These are phyloP conservation scores for Knoxdaviesia proteae DNA, from an alignment of 2,329 filamentous ascomycete genomes.

Conservation along the genomic window DNA sequence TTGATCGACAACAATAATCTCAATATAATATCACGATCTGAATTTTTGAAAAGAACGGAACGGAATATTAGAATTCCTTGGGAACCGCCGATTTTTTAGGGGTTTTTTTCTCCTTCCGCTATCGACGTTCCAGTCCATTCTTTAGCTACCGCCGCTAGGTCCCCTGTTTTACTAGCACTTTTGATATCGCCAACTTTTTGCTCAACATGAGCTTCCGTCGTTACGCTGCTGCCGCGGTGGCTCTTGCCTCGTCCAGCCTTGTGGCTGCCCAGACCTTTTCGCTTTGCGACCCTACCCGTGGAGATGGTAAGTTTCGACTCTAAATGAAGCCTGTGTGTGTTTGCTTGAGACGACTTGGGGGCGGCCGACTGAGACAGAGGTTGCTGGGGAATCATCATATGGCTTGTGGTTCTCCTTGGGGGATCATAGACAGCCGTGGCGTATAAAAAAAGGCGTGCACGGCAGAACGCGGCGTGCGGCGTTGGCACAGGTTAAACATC, in stretches of 20 bases:
- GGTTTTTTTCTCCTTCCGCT: neutral
- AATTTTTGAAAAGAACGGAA: too few relatives aligned
- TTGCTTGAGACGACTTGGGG: neutral
- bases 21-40: too few relatives aligned
- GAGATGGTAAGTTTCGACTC: conserved; percentile 5
- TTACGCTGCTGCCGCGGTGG: conserved; percentile 14
- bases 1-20: too few relatives aligned
- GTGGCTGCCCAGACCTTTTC: conserved; percentile 35
- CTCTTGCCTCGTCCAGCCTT: conserved; percentile 24
- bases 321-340: neutral
- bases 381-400: too few relatives aligned
- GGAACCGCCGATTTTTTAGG: neutral
- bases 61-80: too few relatives aligned
- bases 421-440: neutral
- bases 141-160: neutral
- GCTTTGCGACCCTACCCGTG: conserved; percentile 24
- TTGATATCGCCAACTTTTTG: too few relatives aligned
- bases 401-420: too few relatives aligned
- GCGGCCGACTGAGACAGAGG: neutral
- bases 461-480: neutral
- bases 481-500: neutral
- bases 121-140: neutral
- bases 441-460: neutral
- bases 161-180: conserved; percentile 17
- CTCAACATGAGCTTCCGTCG: too few relatives aligned